Conservation (phyloP, 1,284 basidiomycete genomes). For the Wolfiporia cocos region DNA sequence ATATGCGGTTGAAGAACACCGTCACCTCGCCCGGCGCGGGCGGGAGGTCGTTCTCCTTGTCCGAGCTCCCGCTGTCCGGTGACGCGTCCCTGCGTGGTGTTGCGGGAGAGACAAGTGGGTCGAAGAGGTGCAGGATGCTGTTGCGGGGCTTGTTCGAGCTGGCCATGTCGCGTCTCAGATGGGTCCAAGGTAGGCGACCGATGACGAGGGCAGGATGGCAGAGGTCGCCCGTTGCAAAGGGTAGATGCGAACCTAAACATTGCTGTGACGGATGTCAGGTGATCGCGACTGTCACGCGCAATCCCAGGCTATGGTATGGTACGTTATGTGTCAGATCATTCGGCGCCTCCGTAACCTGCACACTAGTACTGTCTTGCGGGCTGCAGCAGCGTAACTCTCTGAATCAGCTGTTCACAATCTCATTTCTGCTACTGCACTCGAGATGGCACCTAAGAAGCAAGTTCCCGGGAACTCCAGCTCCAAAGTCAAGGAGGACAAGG, state of each 20-base stretch:
- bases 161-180: too few relatives aligned
- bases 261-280: too few relatives aligned
- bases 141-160: conserved; percentile 34
- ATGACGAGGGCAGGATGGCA: too few relatives aligned
- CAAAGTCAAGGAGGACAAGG: conserved; percentile 76
- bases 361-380: too few relatives aligned
- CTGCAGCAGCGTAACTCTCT: too few relatives aligned
- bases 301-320: too few relatives aligned
- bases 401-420: background rate
- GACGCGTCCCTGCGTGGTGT: conserved; percentile 21
- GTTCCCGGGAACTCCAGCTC: conserved; percentile 43
- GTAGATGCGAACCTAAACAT: too few relatives aligned
- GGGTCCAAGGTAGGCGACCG: too few relatives aligned
- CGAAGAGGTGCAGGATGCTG: conserved; percentile 51
- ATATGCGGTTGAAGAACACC: conserved; percentile 43
- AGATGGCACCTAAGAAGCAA: conserved; percentile 73
- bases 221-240: too few relatives aligned
- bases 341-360: too few relatives aligned
- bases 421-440: background rate
- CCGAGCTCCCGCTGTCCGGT: conserved; percentile 31
- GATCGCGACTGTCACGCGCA: too few relatives aligned
- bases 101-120: conserved; percentile 36
- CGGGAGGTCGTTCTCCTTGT: conserved; percentile 54
- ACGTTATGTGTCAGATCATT: too few relatives aligned
- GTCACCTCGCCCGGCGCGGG: conserved; percentile 35